phyloP scores from a whole-genome alignment of 768 basidiomycete species.

The Hygrocybe punicea region DNA sequence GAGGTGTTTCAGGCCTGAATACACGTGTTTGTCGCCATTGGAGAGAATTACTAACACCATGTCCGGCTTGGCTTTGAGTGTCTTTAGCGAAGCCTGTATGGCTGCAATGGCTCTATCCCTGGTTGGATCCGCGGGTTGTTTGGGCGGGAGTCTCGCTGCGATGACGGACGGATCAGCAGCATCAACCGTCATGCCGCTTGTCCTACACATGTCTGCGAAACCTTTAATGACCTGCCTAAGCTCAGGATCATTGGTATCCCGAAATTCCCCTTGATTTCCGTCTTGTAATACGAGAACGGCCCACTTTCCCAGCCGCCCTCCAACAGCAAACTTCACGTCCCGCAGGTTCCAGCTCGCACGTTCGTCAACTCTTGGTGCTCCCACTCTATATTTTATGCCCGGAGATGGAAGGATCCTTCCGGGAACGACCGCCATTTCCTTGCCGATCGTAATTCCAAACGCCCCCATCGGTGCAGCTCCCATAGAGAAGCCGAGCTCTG shows the following conservation, averaged over 20 bases:
- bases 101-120: constrained; percentile 46
- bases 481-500: constrained; percentile 54
- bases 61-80: constrained; percentile 46
- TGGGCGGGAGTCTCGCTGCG: constrained; percentile 48
- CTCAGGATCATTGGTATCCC: constrained; percentile 49
- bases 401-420: constrained; percentile 66
- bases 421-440: constrained; percentile 67
- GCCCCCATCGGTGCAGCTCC: constrained; percentile 41
- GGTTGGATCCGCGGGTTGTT: constrained; percentile 51
- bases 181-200: constrained; percentile 57
- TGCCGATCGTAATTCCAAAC: constrained; percentile 61
- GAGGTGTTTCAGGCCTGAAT: constrained; percentile 71
- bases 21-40: constrained; percentile 68
- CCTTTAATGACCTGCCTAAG: constrained; percentile 45
- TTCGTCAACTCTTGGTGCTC: constrained; percentile 45
- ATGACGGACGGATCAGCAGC: constrained; percentile 36
- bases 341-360: constrained; percentile 80
- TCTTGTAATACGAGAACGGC: constrained; percentile 67
- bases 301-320: constrained; percentile 59
- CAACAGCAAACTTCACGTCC: constrained; percentile 58
- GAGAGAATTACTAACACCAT: constrained; percentile 68
- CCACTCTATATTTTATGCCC: constrained; percentile 54
- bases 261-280: constrained; percentile 51
- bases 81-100: constrained; percentile 43
- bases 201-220: constrained; percentile 60